Evolutionary conservation across 1,139 yeast genomes (phyloP), one percentile per base, ranked within the genome.

Genomic region (Pichia sp.): DNA sequence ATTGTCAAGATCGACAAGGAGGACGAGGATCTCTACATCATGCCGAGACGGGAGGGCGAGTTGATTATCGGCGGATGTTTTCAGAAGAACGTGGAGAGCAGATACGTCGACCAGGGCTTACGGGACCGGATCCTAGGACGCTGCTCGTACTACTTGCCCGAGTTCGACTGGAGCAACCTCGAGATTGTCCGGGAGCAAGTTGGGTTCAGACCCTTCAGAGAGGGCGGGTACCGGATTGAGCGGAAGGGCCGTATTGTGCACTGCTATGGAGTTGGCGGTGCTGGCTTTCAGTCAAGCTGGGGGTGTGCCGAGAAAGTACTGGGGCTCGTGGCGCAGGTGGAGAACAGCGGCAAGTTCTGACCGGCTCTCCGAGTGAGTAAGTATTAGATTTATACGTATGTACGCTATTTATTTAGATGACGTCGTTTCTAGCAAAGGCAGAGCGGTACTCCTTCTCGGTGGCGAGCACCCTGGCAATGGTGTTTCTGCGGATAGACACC

Each of bases 1-100:
- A 59, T 71, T 66, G 49, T 60, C 10, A 64, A 68, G 6, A 69
- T 70, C 5, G 66, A 68, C 46, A 42, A 44, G 8, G 49, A 12
- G 61, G 69, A 70, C 46, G 82, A 78, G 56, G 56, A 64, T 56
- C 63, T 78, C 28, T 79, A 79, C 57, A 63, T 75, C 18, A 73
- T 78, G 73, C 83, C 83, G 6, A 63, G 83, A 46, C 72, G 73
- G 53, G 83, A 79, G 62, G 83, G 83, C 13, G 83, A 82, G 2
- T 67, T 75, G 22, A 74, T 78, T 28, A 71, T 79, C 47, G 83
- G 83, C 1, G 83, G 83, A 0, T 73, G 79, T 56, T 73, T 74
- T 57, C 59, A 65, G 18, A 58, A 68, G 34, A 65, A 64, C 40
- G 62, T 62, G 44, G 57, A 58, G 49, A 58, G 62, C 21, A 59